Evolutionary conservation across 1,284 basidiomycete genomes (phyloP).

Genomic region (Boletus smithii): DNA sequence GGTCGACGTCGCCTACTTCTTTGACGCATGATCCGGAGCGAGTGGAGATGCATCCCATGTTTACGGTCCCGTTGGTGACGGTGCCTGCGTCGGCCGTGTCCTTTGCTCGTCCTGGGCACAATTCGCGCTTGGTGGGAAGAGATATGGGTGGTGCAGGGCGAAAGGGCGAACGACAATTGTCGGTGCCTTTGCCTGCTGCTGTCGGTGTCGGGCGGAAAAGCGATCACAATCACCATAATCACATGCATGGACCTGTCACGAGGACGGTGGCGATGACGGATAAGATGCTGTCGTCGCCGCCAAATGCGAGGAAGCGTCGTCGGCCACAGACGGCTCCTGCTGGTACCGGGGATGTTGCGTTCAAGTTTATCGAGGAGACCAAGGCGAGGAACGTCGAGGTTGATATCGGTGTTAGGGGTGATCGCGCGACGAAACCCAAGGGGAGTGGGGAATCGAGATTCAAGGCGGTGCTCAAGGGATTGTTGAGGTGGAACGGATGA

Average conservation of each 20-base stretch:
- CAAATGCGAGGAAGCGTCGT: constrained; percentile 4
- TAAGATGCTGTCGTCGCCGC: neutral
- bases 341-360: constrained; percentile 8
- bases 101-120: neutral
- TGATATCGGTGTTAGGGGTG: neutral
- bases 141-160: neutral
- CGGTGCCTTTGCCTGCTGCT: neutral
- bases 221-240: neutral
- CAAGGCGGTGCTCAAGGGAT: constrained; percentile 17
- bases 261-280: neutral
- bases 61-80: constrained; percentile 28
- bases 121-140: neutral
- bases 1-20: neutral
- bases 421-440: constrained; percentile 1
- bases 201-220: neutral
- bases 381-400: neutral
- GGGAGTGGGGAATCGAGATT: constrained; percentile 9
- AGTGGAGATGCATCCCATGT: constrained; percentile 29
- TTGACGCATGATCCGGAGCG: neutral
- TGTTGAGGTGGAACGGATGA: constrained; percentile 18
- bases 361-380: constrained; percentile 20
- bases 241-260: neutral
- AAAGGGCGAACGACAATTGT: neutral
- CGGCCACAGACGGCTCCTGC: constrained; percentile 29
- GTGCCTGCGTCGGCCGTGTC: constrained; percentile 11